Evolutionary conservation across 2,329 filamentous ascomycete species (phyloP).

Genomic region (Thelonectria rubi): DNA sequence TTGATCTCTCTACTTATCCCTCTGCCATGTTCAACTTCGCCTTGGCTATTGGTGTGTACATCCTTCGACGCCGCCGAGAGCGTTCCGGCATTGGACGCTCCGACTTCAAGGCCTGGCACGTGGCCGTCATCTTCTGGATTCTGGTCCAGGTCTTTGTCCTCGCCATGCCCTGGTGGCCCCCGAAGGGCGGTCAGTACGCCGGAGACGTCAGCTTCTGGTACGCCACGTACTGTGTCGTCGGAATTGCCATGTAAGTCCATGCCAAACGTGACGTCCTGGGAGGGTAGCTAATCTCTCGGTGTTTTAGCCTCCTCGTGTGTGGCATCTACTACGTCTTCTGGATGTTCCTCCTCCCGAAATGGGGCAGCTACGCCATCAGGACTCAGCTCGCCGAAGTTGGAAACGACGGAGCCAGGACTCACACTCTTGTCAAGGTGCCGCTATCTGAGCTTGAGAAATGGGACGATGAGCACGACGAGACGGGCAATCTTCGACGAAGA

Average conservation of each 20-base stretch:
- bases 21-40: conserved; percentile 64
- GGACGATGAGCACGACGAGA: conserved; percentile 66
- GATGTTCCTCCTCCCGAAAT: conserved; percentile 64
- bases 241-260: conserved; percentile 68
- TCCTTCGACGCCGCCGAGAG: conserved; percentile 65
- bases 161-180: conserved; percentile 77
- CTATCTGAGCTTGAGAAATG: conserved; percentile 59
- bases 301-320: conserved; percentile 61
- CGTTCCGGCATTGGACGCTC: conserved; percentile 57
- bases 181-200: conserved; percentile 63
- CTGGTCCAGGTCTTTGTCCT: conserved; percentile 68
- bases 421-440: conserved; percentile 64
- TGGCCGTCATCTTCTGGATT: conserved; percentile 67
- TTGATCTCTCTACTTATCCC: conserved; percentile 68
- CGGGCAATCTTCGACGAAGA: conserved; percentile 37
- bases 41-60: conserved; percentile 65
- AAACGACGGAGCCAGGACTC: conserved; percentile 49
- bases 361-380: conserved; percentile 62
- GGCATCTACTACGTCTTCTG: conserved; percentile 67
- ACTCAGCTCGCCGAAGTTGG: conserved; percentile 61
- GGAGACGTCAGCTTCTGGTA: conserved; percentile 80
- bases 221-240: conserved; percentile 72
- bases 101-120: conserved; percentile 68
- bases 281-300: not conserved
- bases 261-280: too few species aligned